phyloP scores from a whole-genome alignment of 306 rosid genomes.

The Ceratonia siliqua region DNA sequence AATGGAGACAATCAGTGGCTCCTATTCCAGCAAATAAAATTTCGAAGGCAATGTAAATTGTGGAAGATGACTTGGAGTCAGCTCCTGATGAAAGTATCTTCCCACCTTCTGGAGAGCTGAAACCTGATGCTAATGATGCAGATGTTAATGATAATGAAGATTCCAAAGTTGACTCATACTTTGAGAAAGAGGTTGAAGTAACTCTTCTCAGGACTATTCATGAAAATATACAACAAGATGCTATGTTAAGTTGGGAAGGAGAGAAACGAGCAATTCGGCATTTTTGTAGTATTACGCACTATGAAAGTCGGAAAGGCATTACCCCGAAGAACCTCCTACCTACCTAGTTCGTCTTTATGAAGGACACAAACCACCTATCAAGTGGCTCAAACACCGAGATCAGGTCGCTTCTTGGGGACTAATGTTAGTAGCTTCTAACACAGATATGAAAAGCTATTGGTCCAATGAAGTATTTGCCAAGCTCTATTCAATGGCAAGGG shows the following conservation, averaged over 20 bases:
- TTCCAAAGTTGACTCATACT: constrained; percentile 66
- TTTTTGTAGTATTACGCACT: too few relatives aligned
- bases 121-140: constrained; percentile 61
- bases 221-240: too few relatives aligned
- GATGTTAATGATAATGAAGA: constrained; percentile 67
- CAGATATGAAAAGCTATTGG: constrained; percentile 56
- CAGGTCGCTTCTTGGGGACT: constrained; percentile 86
- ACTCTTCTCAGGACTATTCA: too few relatives aligned
- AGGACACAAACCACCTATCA: too few relatives aligned
- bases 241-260: too few relatives aligned
- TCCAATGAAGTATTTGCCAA: constrained; percentile 70
- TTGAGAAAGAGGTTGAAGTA: constrained; percentile 97
- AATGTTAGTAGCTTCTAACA: constrained; percentile 51
- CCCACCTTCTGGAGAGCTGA: constrained; percentile 86
- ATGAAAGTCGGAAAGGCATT: too few relatives aligned
- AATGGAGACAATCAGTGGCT: constrained; percentile 98
- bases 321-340: too few relatives aligned
- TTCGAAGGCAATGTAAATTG: constrained; percentile 53
- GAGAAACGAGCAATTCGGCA: too few relatives aligned
- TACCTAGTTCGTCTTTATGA: too few relatives aligned
- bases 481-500: constrained; percentile 87
- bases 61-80: constrained; percentile 69
- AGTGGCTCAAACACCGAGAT: too few relatives aligned
- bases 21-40: constrained; percentile 85
- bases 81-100: constrained; percentile 60